These are phyloP conservation scores for Forsythia viridissima DNA, from an alignment of 257 asterid species.

Conservation along the genomic window DNA sequence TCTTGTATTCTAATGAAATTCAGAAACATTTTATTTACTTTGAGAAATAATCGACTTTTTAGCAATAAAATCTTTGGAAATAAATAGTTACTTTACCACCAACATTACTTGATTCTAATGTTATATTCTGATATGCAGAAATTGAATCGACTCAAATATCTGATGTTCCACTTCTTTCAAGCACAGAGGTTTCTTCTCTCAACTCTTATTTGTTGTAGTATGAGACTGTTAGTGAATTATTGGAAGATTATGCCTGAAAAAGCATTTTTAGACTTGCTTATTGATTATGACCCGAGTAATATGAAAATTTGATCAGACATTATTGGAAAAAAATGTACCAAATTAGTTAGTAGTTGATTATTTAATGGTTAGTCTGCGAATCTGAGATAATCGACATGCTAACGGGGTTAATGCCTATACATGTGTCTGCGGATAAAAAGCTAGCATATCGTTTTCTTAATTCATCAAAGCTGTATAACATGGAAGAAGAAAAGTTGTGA, in stretches of 20 bases:
- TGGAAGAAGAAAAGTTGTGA: background rate
- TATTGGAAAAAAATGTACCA: background rate
- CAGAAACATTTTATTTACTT: background rate
- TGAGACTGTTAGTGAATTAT: background rate
- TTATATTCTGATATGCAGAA: conserved; percentile 30
- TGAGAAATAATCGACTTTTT: background rate
- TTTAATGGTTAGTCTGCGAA: background rate
- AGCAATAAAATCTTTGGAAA: too few species aligned
- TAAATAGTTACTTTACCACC: background rate
- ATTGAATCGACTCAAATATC: conserved; percentile 31
- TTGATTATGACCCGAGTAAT: background rate
- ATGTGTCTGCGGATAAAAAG: background rate
- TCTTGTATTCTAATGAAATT: background rate
- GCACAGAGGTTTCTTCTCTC: conserved; percentile 65
- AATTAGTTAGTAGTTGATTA: background rate
- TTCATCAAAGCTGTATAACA: background rate
- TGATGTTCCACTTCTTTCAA: conserved; percentile 66
- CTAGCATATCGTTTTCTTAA: background rate
- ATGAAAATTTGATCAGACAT: background rate
- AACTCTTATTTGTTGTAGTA: background rate
- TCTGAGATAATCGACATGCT: background rate
- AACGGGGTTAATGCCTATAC: background rate
- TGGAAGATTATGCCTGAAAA: background rate
- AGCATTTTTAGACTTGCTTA: background rate
- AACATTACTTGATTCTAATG: conserved; percentile 11